Evolutionary conservation across 2,329 filamentous ascomycete genomes (phyloP), one percentile per base, ranked within the genome.

Genomic region (Phialophora expanda): DNA sequence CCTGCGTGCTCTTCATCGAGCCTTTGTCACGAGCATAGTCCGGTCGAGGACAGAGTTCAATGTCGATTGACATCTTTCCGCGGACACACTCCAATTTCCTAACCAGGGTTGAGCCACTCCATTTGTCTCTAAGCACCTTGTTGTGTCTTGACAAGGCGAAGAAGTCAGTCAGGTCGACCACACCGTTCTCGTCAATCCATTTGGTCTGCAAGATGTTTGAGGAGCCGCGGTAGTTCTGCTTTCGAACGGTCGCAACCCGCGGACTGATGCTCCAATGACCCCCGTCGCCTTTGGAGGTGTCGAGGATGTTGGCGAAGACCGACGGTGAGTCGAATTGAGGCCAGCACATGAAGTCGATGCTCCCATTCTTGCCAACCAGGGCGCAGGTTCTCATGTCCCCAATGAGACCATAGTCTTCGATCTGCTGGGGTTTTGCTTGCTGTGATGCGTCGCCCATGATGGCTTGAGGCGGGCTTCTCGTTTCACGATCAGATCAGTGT

Each of bases 381-480:
- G 90, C 89, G 79, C 89, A 91, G 0, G 90, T 93, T 72, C 88
- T 85, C 89, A 93, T 91, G 74, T 92, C 92, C 26, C 90, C 90
- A 72, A 93, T 91, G 77, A 93, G 84, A 62, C 90, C 90, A 82
- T 92, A 92, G 76, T 92, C 86, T 74, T 92, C 90, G 70, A 92
- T 90, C 55, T 77, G 74, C 64, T 66, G 62, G 17, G 58, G 55
- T 50, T 62, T 62, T 9, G 24, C 28, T 3, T 32, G 50, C 20
- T 28, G 60, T 22, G 51, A 24, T 24, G 51, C 34, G 51, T 62
- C 60, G 24, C 60, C 60, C 60, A 62, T 62, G 60, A 12, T 53
- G 46, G 14, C 12, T 9, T 22, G 53, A 22, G 14, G 30, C 7
- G 4, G 24, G n/a, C 17, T 32, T 8, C 14, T 44, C 3, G 38